Conservation (phyloP, 164 flowering plant genomes). For the Aristolochia contorta region DNA sequence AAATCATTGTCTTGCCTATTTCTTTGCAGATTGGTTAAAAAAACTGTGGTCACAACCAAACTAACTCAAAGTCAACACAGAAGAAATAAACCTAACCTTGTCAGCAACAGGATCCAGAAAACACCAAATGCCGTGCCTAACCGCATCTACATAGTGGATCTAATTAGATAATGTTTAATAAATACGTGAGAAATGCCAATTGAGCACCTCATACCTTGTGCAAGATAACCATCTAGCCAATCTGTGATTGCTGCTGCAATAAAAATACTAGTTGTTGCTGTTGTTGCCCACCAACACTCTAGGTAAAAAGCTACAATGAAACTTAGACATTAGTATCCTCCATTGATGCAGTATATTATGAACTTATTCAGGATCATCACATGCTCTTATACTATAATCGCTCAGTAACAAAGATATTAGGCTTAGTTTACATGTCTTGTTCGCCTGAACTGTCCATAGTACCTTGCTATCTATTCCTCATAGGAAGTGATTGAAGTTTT, state of each 20-base stretch:
- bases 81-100: constrained; percentile 40
- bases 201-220: constrained; percentile 48
- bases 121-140: constrained; percentile 79
- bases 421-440: no score
- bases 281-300: constrained; percentile 73
- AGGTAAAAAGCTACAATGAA: constrained; percentile 54
- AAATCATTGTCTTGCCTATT: neutral
- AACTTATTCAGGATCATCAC: neutral
- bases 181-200: constrained; percentile 1
- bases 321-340: constrained; percentile 11
- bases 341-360: neutral
- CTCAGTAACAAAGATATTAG: no score
- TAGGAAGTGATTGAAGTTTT: no score
- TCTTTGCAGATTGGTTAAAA: no score
- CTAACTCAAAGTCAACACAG: neutral
- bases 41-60: neutral
- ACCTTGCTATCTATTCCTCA: no score
- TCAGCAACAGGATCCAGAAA: constrained; percentile 99
- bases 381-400: no score
- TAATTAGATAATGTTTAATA: constrained; percentile 3
- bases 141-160: constrained; percentile 51
- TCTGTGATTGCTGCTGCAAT: constrained; percentile 89
- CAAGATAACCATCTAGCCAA: constrained; percentile 99
- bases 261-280: constrained; percentile 77
- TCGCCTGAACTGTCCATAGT: no score